These are phyloP conservation scores for Plantago lanceolata DNA, from an alignment of 305 asterid genomes.

Conservation along the genomic window DNA sequence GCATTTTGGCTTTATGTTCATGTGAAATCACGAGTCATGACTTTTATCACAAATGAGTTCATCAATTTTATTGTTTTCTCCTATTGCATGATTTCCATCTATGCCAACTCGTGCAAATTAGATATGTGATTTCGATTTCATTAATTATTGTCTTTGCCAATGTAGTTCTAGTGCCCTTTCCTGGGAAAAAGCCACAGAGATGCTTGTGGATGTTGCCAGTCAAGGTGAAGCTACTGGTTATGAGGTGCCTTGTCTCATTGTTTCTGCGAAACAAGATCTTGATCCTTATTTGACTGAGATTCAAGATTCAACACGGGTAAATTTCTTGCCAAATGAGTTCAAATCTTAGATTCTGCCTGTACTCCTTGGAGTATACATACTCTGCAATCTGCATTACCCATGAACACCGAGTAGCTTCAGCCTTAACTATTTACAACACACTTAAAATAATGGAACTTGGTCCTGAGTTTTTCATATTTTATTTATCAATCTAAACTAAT, in stretches of 20 bases:
- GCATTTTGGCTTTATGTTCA: not conserved
- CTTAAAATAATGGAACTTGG: constrained; percentile 11
- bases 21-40: not conserved
- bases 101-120: not conserved
- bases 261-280: constrained; percentile 93
- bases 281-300: constrained; percentile 77
- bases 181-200: constrained; percentile 79
- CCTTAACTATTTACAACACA: constrained; percentile 1
- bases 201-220: constrained; percentile 92
- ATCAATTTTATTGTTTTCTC: not conserved
- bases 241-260: constrained; percentile 92
- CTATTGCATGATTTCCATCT: constrained; percentile 1
- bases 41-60: not conserved
- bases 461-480: not conserved
- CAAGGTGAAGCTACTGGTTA: constrained; percentile 88
- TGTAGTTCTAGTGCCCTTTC: constrained; percentile 72
- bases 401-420: constrained; percentile 12
- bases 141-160: constrained; percentile 20
- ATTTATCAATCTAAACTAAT: not conserved
- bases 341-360: not conserved
- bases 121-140: not conserved
- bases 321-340: constrained; percentile 13
- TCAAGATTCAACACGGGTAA: constrained; percentile 96
- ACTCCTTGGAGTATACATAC: not conserved
- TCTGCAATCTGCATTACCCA: not conserved